phyloP scores from a whole-genome alignment of 139 green algal species.

The Chlorella sp. region DNA sequence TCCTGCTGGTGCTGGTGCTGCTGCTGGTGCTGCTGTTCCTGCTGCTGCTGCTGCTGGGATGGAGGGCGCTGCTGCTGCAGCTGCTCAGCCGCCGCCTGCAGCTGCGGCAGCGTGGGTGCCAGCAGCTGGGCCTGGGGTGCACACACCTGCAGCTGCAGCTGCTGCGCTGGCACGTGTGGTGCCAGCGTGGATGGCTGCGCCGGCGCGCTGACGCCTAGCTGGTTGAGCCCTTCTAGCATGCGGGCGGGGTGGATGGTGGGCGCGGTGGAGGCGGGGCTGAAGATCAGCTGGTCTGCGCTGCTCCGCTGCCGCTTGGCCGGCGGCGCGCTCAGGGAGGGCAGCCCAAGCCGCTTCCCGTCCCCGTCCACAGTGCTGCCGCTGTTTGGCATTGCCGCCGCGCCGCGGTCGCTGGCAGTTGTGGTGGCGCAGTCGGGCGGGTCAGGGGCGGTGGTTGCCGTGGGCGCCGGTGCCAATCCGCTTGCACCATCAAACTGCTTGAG shows the following conservation, averaged over 20 bases:
- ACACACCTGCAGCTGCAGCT: background rate
- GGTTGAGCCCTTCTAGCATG: too few species aligned
- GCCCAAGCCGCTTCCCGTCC: background rate
- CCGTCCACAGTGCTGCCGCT: background rate
- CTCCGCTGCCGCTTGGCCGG: background rate
- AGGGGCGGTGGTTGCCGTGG: background rate
- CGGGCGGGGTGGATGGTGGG: too few species aligned
- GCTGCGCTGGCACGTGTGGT: background rate
- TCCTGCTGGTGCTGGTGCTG: background rate
- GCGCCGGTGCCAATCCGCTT: background rate
- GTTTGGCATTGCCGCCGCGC: background rate
- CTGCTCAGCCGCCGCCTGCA: background rate
- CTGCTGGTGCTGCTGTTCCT: conserved; percentile 10
- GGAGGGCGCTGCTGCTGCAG: background rate
- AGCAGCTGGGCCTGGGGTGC: background rate
- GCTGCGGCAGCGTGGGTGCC: background rate
- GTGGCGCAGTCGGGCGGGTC: background rate
- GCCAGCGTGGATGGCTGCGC: too few species aligned
- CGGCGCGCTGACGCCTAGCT: too few species aligned
- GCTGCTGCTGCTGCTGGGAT: background rate
- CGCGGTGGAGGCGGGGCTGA: too few species aligned
- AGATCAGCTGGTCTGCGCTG: too few species aligned
- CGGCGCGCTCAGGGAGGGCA: background rate
- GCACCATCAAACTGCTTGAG: background rate
- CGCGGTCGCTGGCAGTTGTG: background rate